Conservation (phyloP, 2,329 filamentous ascomycete species). For the Calcarisporium arbuscula region DNA sequence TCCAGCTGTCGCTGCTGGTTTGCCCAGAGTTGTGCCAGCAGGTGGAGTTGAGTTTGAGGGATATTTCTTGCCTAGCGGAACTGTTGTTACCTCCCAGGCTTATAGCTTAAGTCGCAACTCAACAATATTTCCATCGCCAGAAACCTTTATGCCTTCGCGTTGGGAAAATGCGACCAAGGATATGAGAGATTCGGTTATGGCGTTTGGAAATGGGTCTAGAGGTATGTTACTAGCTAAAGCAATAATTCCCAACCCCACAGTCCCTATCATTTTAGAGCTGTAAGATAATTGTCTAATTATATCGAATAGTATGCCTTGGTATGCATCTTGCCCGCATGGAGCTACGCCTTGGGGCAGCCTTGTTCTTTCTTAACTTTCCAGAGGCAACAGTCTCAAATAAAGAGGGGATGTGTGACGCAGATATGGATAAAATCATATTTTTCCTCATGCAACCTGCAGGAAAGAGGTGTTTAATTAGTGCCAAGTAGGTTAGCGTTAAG, state of each 20-base stretch:
- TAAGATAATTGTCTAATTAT: constrained; percentile 32
- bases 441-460: constrained; percentile 26
- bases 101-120: constrained; percentile 41
- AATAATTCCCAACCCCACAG: background rate
- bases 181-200: constrained; percentile 43
- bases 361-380: constrained; percentile 45
- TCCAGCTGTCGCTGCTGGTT: constrained; percentile 28
- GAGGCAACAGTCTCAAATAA: constrained; percentile 21
- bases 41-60: constrained; percentile 32
- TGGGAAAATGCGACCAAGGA: constrained; percentile 19
- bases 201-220: constrained; percentile 47
- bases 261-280: constrained; percentile 42
- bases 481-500: no score
- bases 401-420: constrained; percentile 27
- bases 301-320: constrained; percentile 41
- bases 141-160: constrained; percentile 12
- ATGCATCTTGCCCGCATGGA: constrained; percentile 52
- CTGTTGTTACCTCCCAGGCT: constrained; percentile 33
- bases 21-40: constrained; percentile 33
- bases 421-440: constrained; percentile 27
- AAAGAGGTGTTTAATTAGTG: constrained; percentile 26
- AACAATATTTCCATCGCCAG: constrained; percentile 32
- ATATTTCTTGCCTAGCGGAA: constrained; percentile 31
- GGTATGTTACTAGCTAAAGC: constrained; percentile 18
- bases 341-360: constrained; percentile 41